Percentiles rank a stretch among this genome's conserved stretches.
Conservation (phyloP, 176 grass and related monocot species). For the Areca catechu region DNA sequence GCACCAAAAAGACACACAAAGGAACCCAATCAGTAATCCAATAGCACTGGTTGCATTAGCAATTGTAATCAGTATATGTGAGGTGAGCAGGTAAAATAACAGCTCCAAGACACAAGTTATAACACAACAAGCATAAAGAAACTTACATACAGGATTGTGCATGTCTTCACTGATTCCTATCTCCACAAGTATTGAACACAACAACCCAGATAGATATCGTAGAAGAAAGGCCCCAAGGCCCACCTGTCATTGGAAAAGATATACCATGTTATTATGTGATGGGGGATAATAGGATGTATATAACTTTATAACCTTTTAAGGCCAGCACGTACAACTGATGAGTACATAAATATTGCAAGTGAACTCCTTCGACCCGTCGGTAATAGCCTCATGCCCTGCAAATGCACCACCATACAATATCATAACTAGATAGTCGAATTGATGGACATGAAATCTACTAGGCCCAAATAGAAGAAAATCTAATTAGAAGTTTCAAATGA, state of each 20-base stretch:
- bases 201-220: conserved; percentile 57
- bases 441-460: too few relatives aligned
- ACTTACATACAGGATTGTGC: conserved; percentile 99
- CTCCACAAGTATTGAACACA: conserved; percentile 59
- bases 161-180: conserved; percentile 94
- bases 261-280: conserved; percentile 11
- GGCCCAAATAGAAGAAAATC: too few relatives aligned
- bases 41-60: too few relatives aligned
- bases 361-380: conserved; percentile 76
- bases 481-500: too few relatives aligned
- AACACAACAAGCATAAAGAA: conserved; percentile 10
- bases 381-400: conserved; percentile 88
- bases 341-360: conserved; percentile 78
- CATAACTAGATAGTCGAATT: too few relatives aligned
- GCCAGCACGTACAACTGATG: conserved; percentile 67
- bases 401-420: conserved; percentile 1
- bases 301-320: conserved; percentile 10
- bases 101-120: neutral
- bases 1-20: too few relatives aligned
- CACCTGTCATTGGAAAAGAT: conserved; percentile 37
- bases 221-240: conserved; percentile 64
- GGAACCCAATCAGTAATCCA: too few relatives aligned
- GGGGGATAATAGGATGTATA: conserved; percentile 3
- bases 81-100: neutral
- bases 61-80: too few relatives aligned